Base-by-base conservation (phyloP, 257 asterid genomes). In the Lavandula angustifolia region DNA sequence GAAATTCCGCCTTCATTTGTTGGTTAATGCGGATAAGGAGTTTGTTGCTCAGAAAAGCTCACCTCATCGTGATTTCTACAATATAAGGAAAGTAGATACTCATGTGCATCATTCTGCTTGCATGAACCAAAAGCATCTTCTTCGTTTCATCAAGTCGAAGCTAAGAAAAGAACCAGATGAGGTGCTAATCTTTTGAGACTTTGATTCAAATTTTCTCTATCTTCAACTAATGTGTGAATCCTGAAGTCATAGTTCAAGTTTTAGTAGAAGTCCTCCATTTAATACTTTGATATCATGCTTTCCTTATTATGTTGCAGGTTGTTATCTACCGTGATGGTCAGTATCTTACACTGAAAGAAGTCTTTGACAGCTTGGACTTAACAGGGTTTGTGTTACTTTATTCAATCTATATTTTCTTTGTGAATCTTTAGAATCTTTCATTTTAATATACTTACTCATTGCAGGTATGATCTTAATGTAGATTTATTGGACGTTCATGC, bases 31-130 rank as follows among this genome's bases (percentile, higher is more conserved):
- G 42, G 97, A 91, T 70, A 64, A 82, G 67, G 97, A 87, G 73
- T 91, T 87, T 79, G 81, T 91, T 51, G 96, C 96, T 60, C 96
- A 91, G 82, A 91, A 91, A 75, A 84, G 96, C 22, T 91, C 97
- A 52, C 97, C 97, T 75, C 97, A 87, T 83, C 95, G 97, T 31
- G 97, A 91, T 75, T 85, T 91, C 75, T 91, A 91, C 85, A 91
- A 91, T 68, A 83, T 91, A 67, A 83, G 96, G 58, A 91, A 91
- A 86, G 97, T 91, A 46, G 97, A 91, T 67, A 87, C 97, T 16
- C 97, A 87, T 59, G 90, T 87, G 65, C 97, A 91, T 76, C 97
- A 87, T 79, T 91, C 97, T 48, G 97, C 97, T 72, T 91, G 96
- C 79, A 91, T 91, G 97, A 91, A 87, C 80, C 97, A 91, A 82